Conservation (phyloP, 768 basidiomycete species). For the Podaxis sp. region DNA sequence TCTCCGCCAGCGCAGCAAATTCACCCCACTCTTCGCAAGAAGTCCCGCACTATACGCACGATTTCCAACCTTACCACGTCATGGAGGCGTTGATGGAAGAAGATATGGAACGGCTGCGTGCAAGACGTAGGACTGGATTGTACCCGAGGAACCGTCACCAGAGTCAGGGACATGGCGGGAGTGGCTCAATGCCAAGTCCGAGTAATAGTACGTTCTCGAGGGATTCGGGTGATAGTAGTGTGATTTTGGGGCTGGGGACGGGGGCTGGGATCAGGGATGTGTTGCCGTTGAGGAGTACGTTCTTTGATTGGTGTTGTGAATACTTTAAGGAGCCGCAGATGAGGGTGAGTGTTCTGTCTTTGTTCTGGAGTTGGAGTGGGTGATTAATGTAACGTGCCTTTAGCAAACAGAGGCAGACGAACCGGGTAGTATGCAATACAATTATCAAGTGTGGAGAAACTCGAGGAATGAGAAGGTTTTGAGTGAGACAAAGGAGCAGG, state of each 20-base stretch:
- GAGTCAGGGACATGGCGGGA: constrained; percentile 26
- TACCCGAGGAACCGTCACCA: constrained; percentile 35
- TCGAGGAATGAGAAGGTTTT: constrained; percentile 83
- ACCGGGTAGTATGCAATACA: constrained; percentile 90
- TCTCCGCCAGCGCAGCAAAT: constrained; percentile 29
- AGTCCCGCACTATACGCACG: constrained; percentile 18
- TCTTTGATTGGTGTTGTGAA: constrained; percentile 95
- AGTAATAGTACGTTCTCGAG: constrained; percentile 76
- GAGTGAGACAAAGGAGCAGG: constrained; percentile 65
- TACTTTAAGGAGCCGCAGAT: constrained; percentile 99
- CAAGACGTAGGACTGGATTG: constrained; percentile 50
- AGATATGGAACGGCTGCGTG: constrained; percentile 87
- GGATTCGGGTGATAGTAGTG: constrained; percentile 64
- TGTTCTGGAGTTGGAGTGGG: neutral
- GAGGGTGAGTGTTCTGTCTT: constrained; percentile 63
- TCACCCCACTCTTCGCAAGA: neutral
- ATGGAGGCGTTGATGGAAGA: constrained; percentile 91
- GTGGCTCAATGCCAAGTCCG: constrained; percentile 55
- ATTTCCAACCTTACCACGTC: constrained; percentile 73
- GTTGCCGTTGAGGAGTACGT: constrained; percentile 85
- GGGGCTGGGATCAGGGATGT: constrained; percentile 81
- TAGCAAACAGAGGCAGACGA: constrained; percentile 96
- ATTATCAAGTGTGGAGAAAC: constrained; percentile 94
- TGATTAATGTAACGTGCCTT: neutral
- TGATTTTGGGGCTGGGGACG: constrained; percentile 76